Conservation (phyloP, 2,329 filamentous ascomycete species). For the Fusarium drepaniforme region DNA sequence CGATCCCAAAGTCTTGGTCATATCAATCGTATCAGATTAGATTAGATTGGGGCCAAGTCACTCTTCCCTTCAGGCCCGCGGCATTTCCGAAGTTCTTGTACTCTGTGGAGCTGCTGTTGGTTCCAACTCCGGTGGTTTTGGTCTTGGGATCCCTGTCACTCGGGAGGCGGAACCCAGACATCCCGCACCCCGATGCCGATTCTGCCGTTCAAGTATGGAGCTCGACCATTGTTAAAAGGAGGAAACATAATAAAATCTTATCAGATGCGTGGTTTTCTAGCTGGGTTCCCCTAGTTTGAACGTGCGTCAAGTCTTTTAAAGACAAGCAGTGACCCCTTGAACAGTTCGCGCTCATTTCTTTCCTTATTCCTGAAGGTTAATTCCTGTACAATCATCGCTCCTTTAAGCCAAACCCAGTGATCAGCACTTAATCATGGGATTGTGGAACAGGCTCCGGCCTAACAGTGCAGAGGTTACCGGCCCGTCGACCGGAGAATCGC, state of each 20-base stretch:
- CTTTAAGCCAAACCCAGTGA: neutral
- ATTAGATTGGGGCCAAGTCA: conserved; percentile 28
- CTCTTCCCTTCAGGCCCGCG: neutral
- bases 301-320: neutral
- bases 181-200: conserved; percentile 29
- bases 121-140: neutral
- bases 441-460: conserved; percentile 17
- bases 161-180: conserved; percentile 3
- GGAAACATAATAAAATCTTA: conserved; percentile 32
- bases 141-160: conserved; percentile 2
- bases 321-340: neutral
- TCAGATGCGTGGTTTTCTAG: conserved; percentile 36
- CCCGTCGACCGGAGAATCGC: conserved; percentile 12
- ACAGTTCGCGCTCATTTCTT: neutral
- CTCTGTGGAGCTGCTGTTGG: conserved; percentile 15
- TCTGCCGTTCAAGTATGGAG: conserved; percentile 18
- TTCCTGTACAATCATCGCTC: neutral
- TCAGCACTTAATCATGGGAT: conserved; percentile 16
- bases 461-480: neutral
- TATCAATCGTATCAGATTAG: conserved; percentile 35
- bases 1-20: neutral
- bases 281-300: conserved; percentile 12
- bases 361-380: neutral
- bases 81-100: conserved; percentile 3
- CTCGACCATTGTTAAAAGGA: conserved; percentile 11